These are phyloP conservation scores for Fusarium nelsonii DNA, from an alignment of 2,329 filamentous ascomycete genomes.

Conservation along the genomic window DNA sequence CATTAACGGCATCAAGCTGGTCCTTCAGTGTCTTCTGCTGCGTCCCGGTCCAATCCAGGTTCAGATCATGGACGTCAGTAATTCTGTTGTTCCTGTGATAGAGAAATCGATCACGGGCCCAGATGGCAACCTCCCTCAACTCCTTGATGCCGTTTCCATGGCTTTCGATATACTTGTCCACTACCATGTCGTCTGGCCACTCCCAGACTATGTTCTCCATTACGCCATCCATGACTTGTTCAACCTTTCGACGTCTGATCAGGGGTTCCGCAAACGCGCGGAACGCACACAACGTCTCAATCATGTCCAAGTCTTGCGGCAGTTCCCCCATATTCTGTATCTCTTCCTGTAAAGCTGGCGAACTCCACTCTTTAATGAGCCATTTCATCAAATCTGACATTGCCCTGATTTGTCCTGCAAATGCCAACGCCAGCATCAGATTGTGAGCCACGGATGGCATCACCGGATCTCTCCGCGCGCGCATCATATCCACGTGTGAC, in stretches of 20 bases:
- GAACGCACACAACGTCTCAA: conserved; percentile 60
- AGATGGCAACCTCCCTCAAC: conserved; percentile 46
- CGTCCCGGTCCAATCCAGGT: conserved; percentile 4
- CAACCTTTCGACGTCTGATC: conserved; percentile 51
- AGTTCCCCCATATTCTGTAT: conserved; percentile 53
- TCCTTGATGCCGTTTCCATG: conserved; percentile 44
- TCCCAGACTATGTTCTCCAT: conserved; percentile 45
- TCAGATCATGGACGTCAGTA: conserved; percentile 14
- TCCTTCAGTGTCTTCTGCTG: conserved; percentile 9
- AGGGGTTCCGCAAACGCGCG: conserved; percentile 61
- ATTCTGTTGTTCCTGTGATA: conserved; percentile 9
- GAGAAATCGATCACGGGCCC: conserved; percentile 31
- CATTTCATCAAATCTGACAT: conserved; percentile 70
- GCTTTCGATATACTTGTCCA: conserved; percentile 52
- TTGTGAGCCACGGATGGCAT: conserved; percentile 60
- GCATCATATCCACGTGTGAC: conserved; percentile 52
- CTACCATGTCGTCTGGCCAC: conserved; percentile 57
- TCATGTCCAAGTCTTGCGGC: conserved; percentile 52
- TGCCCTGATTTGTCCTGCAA: conserved; percentile 68
- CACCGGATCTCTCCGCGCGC: conserved; percentile 51
- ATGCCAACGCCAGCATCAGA: conserved; percentile 73
- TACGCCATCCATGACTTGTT: conserved; percentile 49
- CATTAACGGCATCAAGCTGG: conserved; percentile 2
- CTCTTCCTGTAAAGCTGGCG: conserved; percentile 52
- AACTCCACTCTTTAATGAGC: conserved; percentile 64